These are phyloP conservation scores for Pseudogymnoascus sp. DNA, from an alignment of 2,329 filamentous ascomycete species.

Conservation along the genomic window DNA sequence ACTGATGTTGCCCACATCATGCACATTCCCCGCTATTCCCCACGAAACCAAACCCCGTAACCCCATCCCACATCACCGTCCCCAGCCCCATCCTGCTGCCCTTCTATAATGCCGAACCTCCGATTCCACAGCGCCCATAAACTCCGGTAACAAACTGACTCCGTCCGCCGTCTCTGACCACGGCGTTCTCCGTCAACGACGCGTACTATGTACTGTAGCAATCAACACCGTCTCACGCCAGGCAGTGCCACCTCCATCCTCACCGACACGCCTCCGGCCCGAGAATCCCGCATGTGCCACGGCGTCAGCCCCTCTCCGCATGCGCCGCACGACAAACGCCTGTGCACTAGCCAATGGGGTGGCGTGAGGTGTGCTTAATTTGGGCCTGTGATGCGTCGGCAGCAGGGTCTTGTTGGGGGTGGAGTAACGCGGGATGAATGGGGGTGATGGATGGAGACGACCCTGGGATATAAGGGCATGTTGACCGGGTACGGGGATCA, in stretches of 20 bases:
- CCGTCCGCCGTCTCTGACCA: background rate
- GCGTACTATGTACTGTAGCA: no score
- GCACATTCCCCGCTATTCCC: background rate
- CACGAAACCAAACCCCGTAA: background rate
- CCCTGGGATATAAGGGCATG: background rate
- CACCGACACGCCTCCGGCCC: background rate
- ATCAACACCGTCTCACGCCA: background rate
- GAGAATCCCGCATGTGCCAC: constrained; percentile 5
- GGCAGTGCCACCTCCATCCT: background rate
- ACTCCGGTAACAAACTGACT: background rate
- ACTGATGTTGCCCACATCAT: background rate
- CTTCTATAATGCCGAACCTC: background rate
- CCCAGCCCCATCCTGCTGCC: background rate
- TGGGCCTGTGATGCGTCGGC: constrained; percentile 3
- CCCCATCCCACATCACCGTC: background rate
- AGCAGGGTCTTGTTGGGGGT: background rate
- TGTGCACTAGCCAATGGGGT: background rate
- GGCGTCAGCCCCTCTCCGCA: background rate
- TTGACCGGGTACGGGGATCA: constrained; percentile 2
- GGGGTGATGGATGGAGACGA: background rate
- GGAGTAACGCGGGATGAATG: background rate
- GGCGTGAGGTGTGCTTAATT: constrained; percentile 7
- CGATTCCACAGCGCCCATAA: background rate
- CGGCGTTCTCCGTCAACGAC: background rate
- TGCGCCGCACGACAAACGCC: background rate